phyloP scores from a whole-genome alignment of 2,329 filamentous ascomycete species.

The Verticillium klebahnii region DNA sequence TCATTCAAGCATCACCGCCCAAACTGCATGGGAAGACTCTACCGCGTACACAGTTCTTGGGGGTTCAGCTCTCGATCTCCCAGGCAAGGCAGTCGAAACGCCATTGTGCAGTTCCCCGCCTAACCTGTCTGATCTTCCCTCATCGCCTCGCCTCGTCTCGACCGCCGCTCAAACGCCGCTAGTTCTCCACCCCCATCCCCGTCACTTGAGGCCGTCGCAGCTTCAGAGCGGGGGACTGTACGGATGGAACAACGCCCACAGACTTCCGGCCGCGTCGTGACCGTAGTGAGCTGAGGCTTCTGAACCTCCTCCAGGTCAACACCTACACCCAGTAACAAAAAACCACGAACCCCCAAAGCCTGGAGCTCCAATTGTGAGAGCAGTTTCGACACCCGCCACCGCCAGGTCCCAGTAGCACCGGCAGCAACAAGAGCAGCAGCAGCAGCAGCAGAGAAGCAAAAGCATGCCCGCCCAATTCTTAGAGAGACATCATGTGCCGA shows the following conservation, averaged over 20 bases:
- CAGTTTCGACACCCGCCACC: neutral
- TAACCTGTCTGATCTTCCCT: neutral
- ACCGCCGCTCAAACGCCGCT: slow-evolving; percentile 1
- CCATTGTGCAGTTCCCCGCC: neutral
- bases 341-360: neutral
- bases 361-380: neutral
- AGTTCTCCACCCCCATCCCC: neutral
- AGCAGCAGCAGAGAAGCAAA: neutral
- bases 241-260: slow-evolving; percentile 11
- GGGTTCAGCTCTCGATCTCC: slow-evolving; percentile 16
- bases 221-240: slow-evolving; percentile 1
- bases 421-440: neutral
- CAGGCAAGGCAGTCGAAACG: slow-evolving; percentile 1
- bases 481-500: slow-evolving; percentile 39
- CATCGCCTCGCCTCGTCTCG: neutral
- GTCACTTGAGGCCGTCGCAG: neutral
- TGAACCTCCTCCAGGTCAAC: slow-evolving; percentile 47
- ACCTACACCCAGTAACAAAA: slow-evolving; percentile 28
- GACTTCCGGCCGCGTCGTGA: slow-evolving; percentile 41
- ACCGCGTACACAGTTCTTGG: slow-evolving; percentile 3
- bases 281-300: slow-evolving; percentile 45
- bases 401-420: neutral
- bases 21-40: slow-evolving; percentile 1
- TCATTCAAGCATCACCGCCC: neutral
- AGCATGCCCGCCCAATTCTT: slow-evolving; percentile 32